phyloP scores from a whole-genome alignment of 495 filamentous ascomycete genomes.

The Penicillium maclennaniae region DNA sequence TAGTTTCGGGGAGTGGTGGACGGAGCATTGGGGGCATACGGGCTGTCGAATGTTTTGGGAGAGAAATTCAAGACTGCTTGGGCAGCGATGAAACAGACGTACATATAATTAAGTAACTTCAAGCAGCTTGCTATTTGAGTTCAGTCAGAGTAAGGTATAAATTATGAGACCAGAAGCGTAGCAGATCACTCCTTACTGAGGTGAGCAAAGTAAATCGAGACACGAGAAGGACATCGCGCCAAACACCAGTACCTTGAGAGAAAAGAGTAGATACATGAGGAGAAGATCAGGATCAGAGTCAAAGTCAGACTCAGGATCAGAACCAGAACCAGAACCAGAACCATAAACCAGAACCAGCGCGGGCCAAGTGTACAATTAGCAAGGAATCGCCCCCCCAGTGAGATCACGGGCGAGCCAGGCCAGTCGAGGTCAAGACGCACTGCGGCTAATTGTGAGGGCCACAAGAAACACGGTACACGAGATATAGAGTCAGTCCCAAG shows the following conservation, averaged over 20 bases:
- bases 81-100: conserved; percentile 50
- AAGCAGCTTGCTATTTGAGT: too few species aligned
- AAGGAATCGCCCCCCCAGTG: conserved; percentile 1
- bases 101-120: background rate
- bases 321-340: background rate
- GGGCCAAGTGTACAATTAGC: conserved; percentile 13
- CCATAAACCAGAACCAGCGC: conserved; percentile 5
- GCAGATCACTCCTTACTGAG: background rate
- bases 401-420: conserved; percentile 9
- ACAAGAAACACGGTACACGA: background rate
- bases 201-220: background rate
- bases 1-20: conserved; percentile 95
- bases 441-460: background rate
- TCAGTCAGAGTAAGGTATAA: background rate
- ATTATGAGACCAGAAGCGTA: background rate
- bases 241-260: conserved; percentile 10
- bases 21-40: conserved; percentile 81
- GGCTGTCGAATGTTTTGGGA: conserved; percentile 84
- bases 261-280: conserved; percentile 19
- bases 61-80: conserved; percentile 60
- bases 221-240: conserved; percentile 1
- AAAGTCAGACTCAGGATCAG: too few species aligned
- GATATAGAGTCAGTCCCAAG: background rate
- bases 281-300: background rate
- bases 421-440: conserved; percentile 3